Conservation (phyloP, 176 grass and related monocot species). For the Saccharum spontaneum region DNA sequence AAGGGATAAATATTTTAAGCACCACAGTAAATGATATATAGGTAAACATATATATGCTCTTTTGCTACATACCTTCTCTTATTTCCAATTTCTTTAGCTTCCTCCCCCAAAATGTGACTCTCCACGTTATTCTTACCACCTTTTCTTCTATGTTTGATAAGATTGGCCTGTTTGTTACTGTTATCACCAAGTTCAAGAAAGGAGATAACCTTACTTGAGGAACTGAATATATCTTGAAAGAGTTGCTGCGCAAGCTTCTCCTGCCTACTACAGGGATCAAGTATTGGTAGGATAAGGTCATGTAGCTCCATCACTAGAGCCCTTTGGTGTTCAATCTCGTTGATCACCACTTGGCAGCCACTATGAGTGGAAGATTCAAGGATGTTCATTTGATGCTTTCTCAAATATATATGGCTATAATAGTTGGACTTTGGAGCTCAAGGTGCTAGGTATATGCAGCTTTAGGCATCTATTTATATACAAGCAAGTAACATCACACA, state of each 20-base stretch:
- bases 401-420: neutral
- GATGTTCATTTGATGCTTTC: slow-evolving; percentile 11
- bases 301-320: neutral
- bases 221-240: neutral
- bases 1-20: neutral
- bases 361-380: slow-evolving; percentile 3
- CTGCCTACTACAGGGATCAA: neutral
- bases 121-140: neutral
- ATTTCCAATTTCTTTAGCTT: neutral
- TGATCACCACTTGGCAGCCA: neutral
- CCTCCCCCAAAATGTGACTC: neutral
- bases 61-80: slow-evolving; percentile 25
- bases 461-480: slow-evolving; percentile 33
- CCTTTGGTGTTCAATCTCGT: slow-evolving; percentile 18
- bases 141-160: neutral
- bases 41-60: neutral
- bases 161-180: neutral
- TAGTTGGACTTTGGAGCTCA: neutral
- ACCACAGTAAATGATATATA: neutral
- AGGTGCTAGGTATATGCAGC: neutral
- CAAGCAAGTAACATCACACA: neutral
- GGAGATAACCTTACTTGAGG: slow-evolving; percentile 26
- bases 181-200: neutral
- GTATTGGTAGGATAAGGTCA: slow-evolving; percentile 1
- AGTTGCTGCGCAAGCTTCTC: neutral